Percentiles rank a stretch among this genome's conserved stretches.
Conservation (phyloP, 2,329 filamentous ascomycete species). For the Periconia digitata region DNA sequence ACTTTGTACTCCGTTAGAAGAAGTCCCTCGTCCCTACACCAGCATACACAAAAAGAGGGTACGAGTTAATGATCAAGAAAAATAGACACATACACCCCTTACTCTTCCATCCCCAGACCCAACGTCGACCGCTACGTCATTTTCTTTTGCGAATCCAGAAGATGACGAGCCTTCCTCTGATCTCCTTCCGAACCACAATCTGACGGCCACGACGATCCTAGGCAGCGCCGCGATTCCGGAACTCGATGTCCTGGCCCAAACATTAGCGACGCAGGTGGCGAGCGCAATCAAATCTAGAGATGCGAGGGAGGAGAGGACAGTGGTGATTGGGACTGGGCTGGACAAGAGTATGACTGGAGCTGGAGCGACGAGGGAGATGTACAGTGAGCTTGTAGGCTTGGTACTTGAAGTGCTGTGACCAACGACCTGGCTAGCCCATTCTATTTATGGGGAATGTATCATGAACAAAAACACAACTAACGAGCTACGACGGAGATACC, state of each 20-base stretch:
- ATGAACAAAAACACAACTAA: too few species aligned
- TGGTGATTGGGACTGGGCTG: constrained; percentile 62
- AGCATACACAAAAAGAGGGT: too few species aligned
- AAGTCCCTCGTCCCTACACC: too few species aligned
- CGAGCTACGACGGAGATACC: too few species aligned
- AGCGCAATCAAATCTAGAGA: constrained; percentile 73
- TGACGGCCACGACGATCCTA: constrained; percentile 84
- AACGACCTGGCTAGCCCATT: neutral
- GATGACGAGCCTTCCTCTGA: constrained; percentile 37
- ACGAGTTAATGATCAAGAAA: too few species aligned
- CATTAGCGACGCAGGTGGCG: constrained; percentile 87
- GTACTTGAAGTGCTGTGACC: constrained; percentile 43
- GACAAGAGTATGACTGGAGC: constrained; percentile 53
- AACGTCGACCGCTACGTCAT: neutral
- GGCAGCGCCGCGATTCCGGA: constrained; percentile 74
- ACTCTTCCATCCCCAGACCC: neutral
- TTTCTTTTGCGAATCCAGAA: constrained; percentile 28
- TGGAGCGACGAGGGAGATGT: constrained; percentile 44
- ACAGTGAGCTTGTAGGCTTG: constrained; percentile 47
- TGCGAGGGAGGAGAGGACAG: constrained; percentile 61
- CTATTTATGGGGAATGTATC: neutral
- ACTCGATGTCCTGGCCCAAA: constrained; percentile 80
- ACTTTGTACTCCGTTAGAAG: too few species aligned
- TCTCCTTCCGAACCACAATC: constrained; percentile 74
- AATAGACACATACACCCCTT: neutral